phyloP scores from a whole-genome alignment of 2,329 filamentous ascomycete genomes.

The Penicillium sp. region DNA sequence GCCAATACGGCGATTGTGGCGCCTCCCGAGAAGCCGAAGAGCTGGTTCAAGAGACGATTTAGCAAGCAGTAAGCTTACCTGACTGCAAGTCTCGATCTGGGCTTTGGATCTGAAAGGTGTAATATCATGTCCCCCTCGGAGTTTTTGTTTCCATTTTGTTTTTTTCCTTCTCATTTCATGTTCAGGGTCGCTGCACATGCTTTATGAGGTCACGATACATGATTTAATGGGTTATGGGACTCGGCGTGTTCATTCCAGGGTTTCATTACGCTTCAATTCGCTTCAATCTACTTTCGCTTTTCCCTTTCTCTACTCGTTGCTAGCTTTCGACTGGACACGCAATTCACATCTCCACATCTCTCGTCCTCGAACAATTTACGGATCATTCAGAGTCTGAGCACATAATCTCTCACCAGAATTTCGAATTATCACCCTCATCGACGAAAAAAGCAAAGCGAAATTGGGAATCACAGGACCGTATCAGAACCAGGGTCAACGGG shows the following conservation, averaged over 20 bases:
- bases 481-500: background rate
- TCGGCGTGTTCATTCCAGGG: background rate
- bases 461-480: slow-evolving; percentile 24
- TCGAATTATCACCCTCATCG: background rate
- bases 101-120: slow-evolving; percentile 8
- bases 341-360: no score
- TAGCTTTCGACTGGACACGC: background rate
- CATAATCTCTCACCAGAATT: no score
- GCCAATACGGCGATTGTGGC: slow-evolving; percentile 6
- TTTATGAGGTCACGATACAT: slow-evolving; percentile 27
- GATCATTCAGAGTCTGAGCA: no score
- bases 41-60: slow-evolving; percentile 82
- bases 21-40: slow-evolving; percentile 69
- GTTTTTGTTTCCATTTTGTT: background rate
- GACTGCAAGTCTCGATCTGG: background rate
- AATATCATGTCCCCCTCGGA: slow-evolving; percentile 7
- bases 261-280: background rate
- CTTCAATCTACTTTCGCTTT: background rate
- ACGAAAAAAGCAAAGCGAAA: background rate
- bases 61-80: slow-evolving; percentile 51
- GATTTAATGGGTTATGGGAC: slow-evolving; percentile 9
- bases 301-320: background rate
- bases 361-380: no score
- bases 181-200: slow-evolving; percentile 4
- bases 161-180: background rate